Evolutionary conservation across 768 basidiomycete genomes (phyloP).

Genomic region (Xerocomus spinulosus): DNA sequence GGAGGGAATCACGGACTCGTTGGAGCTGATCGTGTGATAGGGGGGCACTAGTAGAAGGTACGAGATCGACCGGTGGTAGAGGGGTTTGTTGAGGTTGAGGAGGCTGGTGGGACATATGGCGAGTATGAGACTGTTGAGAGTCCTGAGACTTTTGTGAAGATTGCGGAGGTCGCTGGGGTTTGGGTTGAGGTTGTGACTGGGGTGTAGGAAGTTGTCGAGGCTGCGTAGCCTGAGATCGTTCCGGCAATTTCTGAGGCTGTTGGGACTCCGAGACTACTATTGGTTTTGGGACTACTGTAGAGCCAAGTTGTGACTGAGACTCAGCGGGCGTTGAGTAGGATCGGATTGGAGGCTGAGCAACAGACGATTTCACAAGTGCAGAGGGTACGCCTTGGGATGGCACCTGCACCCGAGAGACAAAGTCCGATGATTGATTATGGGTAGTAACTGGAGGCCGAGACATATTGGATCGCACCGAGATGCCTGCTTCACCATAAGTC

Average conservation of each 20-base stretch:
- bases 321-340: background rate
- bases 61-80: background rate
- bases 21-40: conserved; percentile 2
- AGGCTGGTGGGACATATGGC: conserved; percentile 3
- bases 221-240: conserved; percentile 6
- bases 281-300: background rate
- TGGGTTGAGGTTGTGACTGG: conserved; percentile 1
- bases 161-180: background rate
- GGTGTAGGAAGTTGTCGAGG: background rate
- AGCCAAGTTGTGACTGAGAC: background rate
- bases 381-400: conserved; percentile 3
- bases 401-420: conserved; percentile 2
- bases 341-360: background rate
- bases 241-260: background rate
- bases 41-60: background rate
- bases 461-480: background rate
- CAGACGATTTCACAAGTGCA: background rate
- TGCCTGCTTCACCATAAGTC: background rate
- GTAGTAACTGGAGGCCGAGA: background rate
- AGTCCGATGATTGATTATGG: conserved; percentile 3
- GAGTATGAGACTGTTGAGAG: background rate
- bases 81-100: background rate
- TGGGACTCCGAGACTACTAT: background rate
- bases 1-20: background rate
- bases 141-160: background rate